These are phyloP conservation scores for Talaromyces amestolkiae DNA, from an alignment of 2,329 filamentous ascomycete genomes.

Conservation along the genomic window DNA sequence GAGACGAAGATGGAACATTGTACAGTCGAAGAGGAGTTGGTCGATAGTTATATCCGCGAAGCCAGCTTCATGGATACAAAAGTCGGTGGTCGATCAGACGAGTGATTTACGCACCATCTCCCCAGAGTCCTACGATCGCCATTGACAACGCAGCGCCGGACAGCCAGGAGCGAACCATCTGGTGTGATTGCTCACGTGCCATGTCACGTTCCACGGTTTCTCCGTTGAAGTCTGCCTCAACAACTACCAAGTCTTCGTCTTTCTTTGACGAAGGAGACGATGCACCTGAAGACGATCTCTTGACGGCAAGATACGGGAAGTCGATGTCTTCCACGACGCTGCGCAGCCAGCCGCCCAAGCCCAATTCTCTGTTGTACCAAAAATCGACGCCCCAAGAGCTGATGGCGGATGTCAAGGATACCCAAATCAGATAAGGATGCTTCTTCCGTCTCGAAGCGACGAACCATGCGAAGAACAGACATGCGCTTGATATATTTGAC, in stretches of 20 bases:
- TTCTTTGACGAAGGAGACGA: constrained; percentile 32
- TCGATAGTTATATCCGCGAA: constrained; percentile 7
- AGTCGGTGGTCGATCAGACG: not conserved
- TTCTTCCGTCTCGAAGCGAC: constrained; percentile 71
- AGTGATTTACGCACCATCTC: constrained; percentile 37
- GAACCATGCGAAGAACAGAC: constrained; percentile 73
- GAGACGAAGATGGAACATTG: not conserved
- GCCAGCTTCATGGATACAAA: constrained; percentile 15
- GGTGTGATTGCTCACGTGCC: constrained; percentile 41
- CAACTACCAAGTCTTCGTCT: constrained; percentile 38
- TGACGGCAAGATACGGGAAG: constrained; percentile 22
- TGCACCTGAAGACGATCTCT: constrained; percentile 19
- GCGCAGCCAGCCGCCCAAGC: constrained; percentile 40
- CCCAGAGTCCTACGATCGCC: constrained; percentile 51
- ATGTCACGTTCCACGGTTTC: constrained; percentile 47
- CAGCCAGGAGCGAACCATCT: constrained; percentile 38
- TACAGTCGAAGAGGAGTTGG: constrained; percentile 15
- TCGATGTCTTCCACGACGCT: constrained; percentile 45
- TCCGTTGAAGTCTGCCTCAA: constrained; percentile 44
- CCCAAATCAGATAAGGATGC: constrained; percentile 91
- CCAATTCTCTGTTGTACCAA: constrained; percentile 67
- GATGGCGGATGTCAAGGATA: constrained; percentile 59
- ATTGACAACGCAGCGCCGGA: constrained; percentile 45
- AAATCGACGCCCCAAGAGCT: constrained; percentile 59
- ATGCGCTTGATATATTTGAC: constrained; percentile 65